Evolutionary conservation across 1,284 basidiomycete species (phyloP).

Genomic region (Pseudozyma flocculosa): DNA sequence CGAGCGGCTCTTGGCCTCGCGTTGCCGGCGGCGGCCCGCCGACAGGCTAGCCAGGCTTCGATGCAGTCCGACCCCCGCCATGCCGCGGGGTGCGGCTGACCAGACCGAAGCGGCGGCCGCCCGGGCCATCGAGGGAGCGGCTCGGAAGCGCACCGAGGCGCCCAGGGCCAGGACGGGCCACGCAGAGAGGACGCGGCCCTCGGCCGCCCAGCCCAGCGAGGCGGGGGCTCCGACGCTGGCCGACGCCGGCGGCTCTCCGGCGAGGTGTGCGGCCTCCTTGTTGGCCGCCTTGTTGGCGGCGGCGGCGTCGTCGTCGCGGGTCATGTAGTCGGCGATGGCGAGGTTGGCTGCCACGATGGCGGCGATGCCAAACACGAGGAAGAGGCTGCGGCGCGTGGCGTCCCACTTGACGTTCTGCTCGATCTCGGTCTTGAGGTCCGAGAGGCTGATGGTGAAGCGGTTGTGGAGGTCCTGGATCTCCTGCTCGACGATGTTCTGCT

Average conservation of each 20-base stretch:
- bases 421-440: constrained; percentile 56
- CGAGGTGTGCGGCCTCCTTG: constrained; percentile 14
- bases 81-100: too few species aligned
- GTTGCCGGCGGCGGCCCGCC: too few species aligned
- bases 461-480: constrained; percentile 72
- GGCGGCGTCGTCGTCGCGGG: constrained; percentile 38
- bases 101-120: too few species aligned
- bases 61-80: too few species aligned
- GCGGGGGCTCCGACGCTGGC: constrained; percentile 17
- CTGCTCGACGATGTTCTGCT: constrained; percentile 83
- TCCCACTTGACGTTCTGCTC: constrained; percentile 58
- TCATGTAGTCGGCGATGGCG: constrained; percentile 53
- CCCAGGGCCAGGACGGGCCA: constrained; percentile 14
- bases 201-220: constrained; percentile 32
- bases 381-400: constrained; percentile 50
- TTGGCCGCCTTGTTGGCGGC: constrained; percentile 12
- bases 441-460: constrained; percentile 56
- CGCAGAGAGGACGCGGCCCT: constrained; percentile 26
- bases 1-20: too few species aligned
- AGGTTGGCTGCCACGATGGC: constrained; percentile 53
- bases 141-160: neutral
- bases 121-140: neutral
- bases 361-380: constrained; percentile 55
- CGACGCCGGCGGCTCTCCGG: constrained; percentile 27
- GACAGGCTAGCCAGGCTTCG: too few species aligned